These are phyloP conservation scores for Phylloporus sp. DNA, from an alignment of 768 basidiomycete species.

Conservation along the genomic window DNA sequence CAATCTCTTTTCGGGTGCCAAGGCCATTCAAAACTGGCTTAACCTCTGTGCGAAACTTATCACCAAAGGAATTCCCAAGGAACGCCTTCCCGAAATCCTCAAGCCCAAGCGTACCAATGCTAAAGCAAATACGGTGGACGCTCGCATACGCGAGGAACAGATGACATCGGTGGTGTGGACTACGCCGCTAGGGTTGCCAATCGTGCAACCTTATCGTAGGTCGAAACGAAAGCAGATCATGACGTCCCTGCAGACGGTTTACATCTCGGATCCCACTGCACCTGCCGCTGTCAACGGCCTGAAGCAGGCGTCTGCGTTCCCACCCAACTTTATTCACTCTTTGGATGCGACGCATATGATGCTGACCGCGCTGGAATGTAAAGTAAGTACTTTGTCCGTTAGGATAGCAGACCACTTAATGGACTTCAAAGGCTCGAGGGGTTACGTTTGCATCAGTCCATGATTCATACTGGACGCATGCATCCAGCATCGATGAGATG, in stretches of 20 bases:
- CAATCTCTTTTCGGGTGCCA: slow-evolving; percentile 90
- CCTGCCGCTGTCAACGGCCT: slow-evolving; percentile 74
- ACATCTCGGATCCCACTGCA: slow-evolving; percentile 80
- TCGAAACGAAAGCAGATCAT: slow-evolving; percentile 74
- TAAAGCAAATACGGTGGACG: slow-evolving; percentile 24
- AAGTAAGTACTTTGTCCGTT: slow-evolving; percentile 42
- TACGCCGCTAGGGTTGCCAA: slow-evolving; percentile 89
- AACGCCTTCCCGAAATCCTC: slow-evolving; percentile 51
- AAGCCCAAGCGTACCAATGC: slow-evolving; percentile 7
- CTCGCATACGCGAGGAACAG: slow-evolving; percentile 71
- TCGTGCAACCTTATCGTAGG: slow-evolving; percentile 95
- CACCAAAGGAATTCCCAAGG: slow-evolving; percentile 77
- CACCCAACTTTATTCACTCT: slow-evolving; percentile 97
- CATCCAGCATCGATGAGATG: slow-evolving; percentile 83
- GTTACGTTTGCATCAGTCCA: slow-evolving; percentile 94
- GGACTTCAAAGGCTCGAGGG: slow-evolving; percentile 50
- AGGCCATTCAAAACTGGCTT: slow-evolving; percentile 88
- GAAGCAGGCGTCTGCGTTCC: slow-evolving; percentile 96
- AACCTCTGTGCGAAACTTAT: slow-evolving; percentile 80
- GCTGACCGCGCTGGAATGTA: slow-evolving; percentile 88
- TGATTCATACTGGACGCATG: slow-evolving; percentile 99
- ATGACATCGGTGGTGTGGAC: slow-evolving; percentile 98
- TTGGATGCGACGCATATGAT: slow-evolving; percentile 99
- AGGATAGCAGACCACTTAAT: slow-evolving; percentile 3
- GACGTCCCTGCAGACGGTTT: slow-evolving; percentile 84